Percentiles rank a stretch among this genome's conserved stretches.
Evolutionary conservation across 495 filamentous ascomycete genomes (phyloP).

Genomic region (Apiosordaria backusii): DNA sequence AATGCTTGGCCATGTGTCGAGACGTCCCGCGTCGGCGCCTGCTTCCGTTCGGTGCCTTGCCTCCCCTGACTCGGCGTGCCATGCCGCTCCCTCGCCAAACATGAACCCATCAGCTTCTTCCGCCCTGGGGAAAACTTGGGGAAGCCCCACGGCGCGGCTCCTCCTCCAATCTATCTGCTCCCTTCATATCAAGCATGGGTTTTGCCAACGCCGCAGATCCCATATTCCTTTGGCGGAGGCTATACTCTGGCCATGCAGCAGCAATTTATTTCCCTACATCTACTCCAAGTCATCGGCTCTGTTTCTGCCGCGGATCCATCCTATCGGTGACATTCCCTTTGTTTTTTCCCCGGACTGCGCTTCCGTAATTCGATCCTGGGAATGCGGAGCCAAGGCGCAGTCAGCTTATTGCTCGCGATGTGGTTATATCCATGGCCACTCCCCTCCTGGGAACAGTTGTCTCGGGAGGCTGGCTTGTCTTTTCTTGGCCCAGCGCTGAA

Average conservation of each 20-base stretch:
- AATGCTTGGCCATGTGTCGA: constrained; percentile 1
- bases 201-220: constrained; percentile 24
- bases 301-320: constrained; percentile 32
- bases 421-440: constrained; percentile 18
- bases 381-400: constrained; percentile 22
- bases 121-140: constrained; percentile 20
- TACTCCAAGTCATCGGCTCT: constrained; percentile 19
- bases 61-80: constrained; percentile 5
- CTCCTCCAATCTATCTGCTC: constrained; percentile 28
- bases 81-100: constrained; percentile 8
- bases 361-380: constrained; percentile 28
- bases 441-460: background rate
- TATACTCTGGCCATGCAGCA: constrained; percentile 29
- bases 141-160: constrained; percentile 18
- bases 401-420: constrained; percentile 5
- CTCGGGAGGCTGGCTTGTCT: constrained; percentile 16
- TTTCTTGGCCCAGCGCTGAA: constrained; percentile 19
- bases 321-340: constrained; percentile 32
- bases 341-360: constrained; percentile 23
- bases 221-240: constrained; percentile 27
- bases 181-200: constrained; percentile 27
- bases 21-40: constrained; percentile 14
- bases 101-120: constrained; percentile 7
- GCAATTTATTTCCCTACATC: constrained; percentile 28
- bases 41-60: constrained; percentile 13